phyloP scores from a whole-genome alignment of 805 yeast species.

The Candida tibetensis region DNA sequence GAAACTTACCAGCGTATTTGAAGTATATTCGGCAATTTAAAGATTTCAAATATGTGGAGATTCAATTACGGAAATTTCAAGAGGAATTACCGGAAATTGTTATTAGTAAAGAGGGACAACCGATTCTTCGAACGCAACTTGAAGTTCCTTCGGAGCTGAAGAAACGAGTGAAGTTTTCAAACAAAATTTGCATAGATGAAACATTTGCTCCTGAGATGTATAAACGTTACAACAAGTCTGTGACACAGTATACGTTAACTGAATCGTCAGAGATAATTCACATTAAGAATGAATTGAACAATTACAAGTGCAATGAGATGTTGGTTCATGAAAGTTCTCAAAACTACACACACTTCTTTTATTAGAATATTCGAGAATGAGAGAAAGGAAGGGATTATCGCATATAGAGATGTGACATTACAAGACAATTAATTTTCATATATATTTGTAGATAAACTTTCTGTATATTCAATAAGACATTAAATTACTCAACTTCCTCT shows the following conservation, averaged over 20 bases:
- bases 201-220: constrained; percentile 53
- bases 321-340: constrained; percentile 60
- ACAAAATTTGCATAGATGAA: constrained; percentile 46
- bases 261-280: constrained; percentile 50
- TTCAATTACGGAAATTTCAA: constrained; percentile 26
- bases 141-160: constrained; percentile 3
- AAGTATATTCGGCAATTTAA: constrained; percentile 35
- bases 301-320: constrained; percentile 65
- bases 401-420: no score
- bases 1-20: constrained; percentile 31
- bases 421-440: no score
- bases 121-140: neutral
- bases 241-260: constrained; percentile 50
- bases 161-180: constrained; percentile 44
- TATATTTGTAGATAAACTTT: no score
- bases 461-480: no score
- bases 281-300: constrained; percentile 64
- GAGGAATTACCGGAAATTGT: constrained; percentile 18
- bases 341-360: constrained; percentile 64
- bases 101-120: neutral
- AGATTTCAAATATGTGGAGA: constrained; percentile 31
- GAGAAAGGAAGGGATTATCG: no score
- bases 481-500: constrained; percentile 80
- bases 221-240: constrained; percentile 51
- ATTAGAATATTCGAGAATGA: constrained; percentile 25